These are phyloP conservation scores for Boletus rex-veris DNA, from an alignment of 768 basidiomycete species.

Conservation along the genomic window DNA sequence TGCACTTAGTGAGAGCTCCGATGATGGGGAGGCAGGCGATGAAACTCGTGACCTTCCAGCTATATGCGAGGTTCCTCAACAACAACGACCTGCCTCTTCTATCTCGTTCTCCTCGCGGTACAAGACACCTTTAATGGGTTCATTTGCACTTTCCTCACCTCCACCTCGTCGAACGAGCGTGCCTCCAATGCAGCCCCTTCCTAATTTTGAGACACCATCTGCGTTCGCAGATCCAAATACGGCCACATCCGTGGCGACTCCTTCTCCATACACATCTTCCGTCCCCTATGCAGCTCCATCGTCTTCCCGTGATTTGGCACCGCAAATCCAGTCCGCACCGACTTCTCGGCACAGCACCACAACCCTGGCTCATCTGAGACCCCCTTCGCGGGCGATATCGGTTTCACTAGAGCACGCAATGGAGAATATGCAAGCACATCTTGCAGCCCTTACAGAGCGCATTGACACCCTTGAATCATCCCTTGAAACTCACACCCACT, in stretches of 20 bases:
- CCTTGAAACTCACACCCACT: slow-evolving; percentile 30
- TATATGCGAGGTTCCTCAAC: slow-evolving; percentile 37
- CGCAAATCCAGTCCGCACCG: slow-evolving; percentile 37
- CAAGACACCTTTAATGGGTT: slow-evolving; percentile 70
- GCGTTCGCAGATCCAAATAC: slow-evolving; percentile 56
- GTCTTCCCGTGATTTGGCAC: slow-evolving; percentile 37
- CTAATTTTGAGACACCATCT: slow-evolving; percentile 67
- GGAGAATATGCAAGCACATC: slow-evolving; percentile 75
- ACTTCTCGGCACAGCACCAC: slow-evolving; percentile 33
- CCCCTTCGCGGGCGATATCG: slow-evolving; percentile 38
- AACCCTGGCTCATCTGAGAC: slow-evolving; percentile 36
- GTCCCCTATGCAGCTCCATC: slow-evolving; percentile 38
- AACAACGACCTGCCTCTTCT: slow-evolving; percentile 67
- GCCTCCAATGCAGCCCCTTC: slow-evolving; percentile 69
- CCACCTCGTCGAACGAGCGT: slow-evolving; percentile 41
- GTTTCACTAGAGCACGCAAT: slow-evolving; percentile 64
- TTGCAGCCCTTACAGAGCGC: slow-evolving; percentile 80
- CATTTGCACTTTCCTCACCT: slow-evolving; percentile 55
- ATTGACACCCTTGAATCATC: slow-evolving; percentile 64
- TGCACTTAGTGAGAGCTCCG: slow-evolving; percentile 38
- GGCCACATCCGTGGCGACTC: slow-evolving; percentile 36
- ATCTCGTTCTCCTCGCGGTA: slow-evolving; percentile 63
- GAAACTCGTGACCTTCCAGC: slow-evolving; percentile 44
- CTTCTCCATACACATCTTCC: slow-evolving; percentile 35
- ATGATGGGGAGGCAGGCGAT: slow-evolving; percentile 47